Evolutionary conservation across 2,329 filamentous ascomycete species (phyloP).

Genomic region (Coniochaeta sp.): DNA sequence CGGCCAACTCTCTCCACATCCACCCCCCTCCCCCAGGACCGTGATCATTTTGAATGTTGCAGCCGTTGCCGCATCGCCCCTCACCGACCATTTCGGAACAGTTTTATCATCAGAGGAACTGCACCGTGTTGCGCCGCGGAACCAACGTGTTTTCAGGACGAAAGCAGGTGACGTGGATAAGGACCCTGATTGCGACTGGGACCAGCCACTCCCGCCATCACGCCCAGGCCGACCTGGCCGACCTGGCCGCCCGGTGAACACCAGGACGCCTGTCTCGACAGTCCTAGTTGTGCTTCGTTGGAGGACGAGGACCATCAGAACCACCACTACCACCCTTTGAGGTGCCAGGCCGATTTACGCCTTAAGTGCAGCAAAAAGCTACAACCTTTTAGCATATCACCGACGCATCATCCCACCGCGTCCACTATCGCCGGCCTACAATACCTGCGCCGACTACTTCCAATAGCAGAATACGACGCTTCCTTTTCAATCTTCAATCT

Average conservation of each 20-base stretch:
- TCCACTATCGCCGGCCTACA: background rate
- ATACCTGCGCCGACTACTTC: background rate
- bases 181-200: background rate
- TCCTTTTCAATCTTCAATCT: background rate
- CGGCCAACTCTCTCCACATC: background rate
- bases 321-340: background rate
- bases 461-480: background rate
- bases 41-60: conserved; percentile 8
- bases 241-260: background rate
- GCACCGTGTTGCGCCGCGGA: conserved; percentile 14
- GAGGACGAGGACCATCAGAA: background rate
- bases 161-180: conserved; percentile 4
- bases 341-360: background rate
- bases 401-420: background rate
- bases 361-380: background rate
- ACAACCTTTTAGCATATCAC: background rate
- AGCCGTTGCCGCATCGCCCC: conserved; percentile 15
- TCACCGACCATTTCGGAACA: conserved; percentile 16
- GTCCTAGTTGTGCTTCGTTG: background rate
- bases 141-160: conserved; percentile 7
- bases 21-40: background rate
- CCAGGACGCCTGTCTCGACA: background rate
- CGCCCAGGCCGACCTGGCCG: background rate
- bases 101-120: conserved; percentile 7
- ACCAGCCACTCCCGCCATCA: background rate